phyloP scores from a whole-genome alignment of 257 asterid genomes.

The Jacaranda copaia region DNA sequence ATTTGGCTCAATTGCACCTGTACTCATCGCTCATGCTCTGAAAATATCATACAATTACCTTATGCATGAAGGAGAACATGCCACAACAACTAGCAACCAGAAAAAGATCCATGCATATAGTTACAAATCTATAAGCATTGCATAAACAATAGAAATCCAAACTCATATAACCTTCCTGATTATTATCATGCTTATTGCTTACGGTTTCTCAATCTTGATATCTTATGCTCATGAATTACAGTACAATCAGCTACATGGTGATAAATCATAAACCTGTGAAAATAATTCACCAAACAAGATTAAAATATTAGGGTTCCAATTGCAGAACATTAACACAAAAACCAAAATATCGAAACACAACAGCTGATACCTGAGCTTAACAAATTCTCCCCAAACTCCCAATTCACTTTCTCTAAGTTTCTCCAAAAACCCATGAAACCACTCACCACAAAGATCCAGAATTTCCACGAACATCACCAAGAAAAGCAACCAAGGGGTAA shows the following conservation, averaged over 20 bases:
- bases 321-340: background rate
- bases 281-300: background rate
- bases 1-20: no score
- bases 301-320: background rate
- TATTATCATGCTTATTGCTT: background rate
- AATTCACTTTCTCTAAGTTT: conserved; percentile 8
- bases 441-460: conserved; percentile 4
- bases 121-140: background rate
- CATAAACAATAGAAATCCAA: conserved; percentile 22
- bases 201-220: no score
- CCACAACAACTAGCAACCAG: background rate
- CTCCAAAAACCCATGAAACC: background rate
- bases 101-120: background rate
- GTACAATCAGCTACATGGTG: background rate
- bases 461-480: background rate
- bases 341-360: background rate
- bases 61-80: no score
- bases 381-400: background rate
- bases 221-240: background rate
- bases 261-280: background rate
- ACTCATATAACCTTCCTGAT: background rate
- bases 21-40: no score
- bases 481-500: background rate
- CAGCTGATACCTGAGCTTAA: background rate
- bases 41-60: no score